These are phyloP conservation scores for Chytriomyces sp. DNA, from an alignment of 192 early-diverging fungal species.

Conservation along the genomic window DNA sequence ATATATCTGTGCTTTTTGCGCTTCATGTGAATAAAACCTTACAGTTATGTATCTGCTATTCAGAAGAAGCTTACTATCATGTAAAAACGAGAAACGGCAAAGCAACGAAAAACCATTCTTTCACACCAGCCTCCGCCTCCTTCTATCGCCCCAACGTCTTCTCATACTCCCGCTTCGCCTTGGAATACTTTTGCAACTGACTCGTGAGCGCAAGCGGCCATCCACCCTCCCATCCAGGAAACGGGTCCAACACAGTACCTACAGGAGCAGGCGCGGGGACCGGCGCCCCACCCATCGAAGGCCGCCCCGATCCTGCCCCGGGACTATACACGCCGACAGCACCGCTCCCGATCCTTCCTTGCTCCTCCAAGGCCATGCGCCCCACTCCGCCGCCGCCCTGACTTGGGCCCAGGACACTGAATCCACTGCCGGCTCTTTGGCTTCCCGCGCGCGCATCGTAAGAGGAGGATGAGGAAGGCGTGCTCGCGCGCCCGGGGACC, in stretches of 20 bases:
- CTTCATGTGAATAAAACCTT: no score
- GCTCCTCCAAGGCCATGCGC: no score
- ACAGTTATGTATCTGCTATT: no score
- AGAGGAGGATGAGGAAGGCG: not conserved
- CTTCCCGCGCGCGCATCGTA: not conserved
- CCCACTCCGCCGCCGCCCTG: no score
- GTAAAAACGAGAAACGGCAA: not conserved
- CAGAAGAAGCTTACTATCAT: not conserved
- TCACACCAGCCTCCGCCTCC: not conserved
- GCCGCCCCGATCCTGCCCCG: no score
- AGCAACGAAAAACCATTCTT: not conserved
- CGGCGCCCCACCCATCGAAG: not conserved
- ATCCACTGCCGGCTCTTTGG: not conserved
- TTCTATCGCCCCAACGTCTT: not conserved
- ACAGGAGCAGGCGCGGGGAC: not conserved
- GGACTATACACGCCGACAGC: no score
- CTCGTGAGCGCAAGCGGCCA: constrained; percentile 14
- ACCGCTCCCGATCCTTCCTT: no score
- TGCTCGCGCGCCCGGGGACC: not conserved
- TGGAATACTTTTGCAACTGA: not conserved
- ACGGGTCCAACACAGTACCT: not conserved
- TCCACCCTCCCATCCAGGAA: constrained; percentile 12
- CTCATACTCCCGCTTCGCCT: not conserved
- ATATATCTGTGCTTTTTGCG: no score
- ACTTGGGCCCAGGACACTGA: no score